Conservation (phyloP, 1,284 basidiomycete genomes). For the Leccinum idahoense region DNA sequence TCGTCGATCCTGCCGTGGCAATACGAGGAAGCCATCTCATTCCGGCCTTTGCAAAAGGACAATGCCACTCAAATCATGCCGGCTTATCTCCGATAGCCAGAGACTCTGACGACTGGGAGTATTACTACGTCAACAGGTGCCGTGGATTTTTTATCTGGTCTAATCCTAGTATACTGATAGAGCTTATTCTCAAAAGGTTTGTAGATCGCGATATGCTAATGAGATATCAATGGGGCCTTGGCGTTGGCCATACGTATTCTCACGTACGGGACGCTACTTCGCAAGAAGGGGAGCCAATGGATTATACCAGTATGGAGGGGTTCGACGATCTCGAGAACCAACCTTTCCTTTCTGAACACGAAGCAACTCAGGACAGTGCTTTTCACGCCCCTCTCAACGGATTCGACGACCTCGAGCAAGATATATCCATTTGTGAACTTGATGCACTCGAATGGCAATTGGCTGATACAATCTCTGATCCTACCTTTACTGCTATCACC, state of each 20-base stretch:
- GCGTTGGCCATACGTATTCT: constrained; percentile 4
- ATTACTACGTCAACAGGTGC: constrained; percentile 1
- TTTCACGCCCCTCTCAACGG: background rate
- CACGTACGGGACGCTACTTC: background rate
- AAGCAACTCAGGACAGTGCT: background rate
- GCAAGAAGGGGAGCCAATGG: background rate
- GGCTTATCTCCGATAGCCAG: background rate
- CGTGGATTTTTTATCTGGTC: background rate
- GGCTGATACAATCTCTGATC: background rate
- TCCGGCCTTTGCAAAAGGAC: constrained; percentile 8
- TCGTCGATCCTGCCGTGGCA: constrained; percentile 11
- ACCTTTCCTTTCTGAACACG: background rate
- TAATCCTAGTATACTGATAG: background rate
- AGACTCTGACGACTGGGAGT: background rate
- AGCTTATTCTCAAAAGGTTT: constrained; percentile 1
- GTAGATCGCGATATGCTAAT: constrained; percentile 10
- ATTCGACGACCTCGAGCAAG: background rate
- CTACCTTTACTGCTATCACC: background rate
- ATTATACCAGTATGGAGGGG: background rate
- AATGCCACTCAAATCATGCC: too few relatives aligned
- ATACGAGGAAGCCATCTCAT: constrained; percentile 12
- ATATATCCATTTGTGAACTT: background rate
- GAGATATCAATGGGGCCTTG: constrained; percentile 7
- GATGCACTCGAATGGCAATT: background rate
- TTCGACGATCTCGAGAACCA: background rate